Percentiles rank a stretch among this genome's conserved stretches.
Evolutionary conservation across 225 moss, liverwort and hornwort genomes (phyloP).

Genomic region (Asterella californica): DNA sequence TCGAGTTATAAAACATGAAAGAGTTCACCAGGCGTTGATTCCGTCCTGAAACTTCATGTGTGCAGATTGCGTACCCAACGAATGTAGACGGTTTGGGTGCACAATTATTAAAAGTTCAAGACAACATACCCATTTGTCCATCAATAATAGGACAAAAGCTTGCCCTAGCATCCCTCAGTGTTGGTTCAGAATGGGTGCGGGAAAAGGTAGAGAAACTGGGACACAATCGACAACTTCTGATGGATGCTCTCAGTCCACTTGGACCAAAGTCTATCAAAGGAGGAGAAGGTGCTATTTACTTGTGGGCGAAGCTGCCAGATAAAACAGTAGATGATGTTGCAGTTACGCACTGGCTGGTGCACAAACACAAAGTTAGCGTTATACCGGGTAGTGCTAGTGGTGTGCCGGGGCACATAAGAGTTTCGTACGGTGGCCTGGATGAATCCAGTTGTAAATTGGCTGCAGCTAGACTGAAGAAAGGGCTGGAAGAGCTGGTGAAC

Average conservation of each 20-base stretch:
- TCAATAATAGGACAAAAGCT: constrained; percentile 86
- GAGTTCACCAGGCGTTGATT: not conserved
- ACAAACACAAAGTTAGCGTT: constrained; percentile 75
- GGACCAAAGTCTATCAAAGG: constrained; percentile 80
- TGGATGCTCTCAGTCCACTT: constrained; percentile 64
- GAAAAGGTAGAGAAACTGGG: constrained; percentile 59
- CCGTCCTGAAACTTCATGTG: not conserved
- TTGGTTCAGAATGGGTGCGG: constrained; percentile 75
- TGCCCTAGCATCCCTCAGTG: constrained; percentile 68
- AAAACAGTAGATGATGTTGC: constrained; percentile 64
- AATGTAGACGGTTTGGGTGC: constrained; percentile 66
- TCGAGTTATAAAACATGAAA: not conserved
- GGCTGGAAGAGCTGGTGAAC: constrained; percentile 69
- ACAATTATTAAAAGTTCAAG: constrained; percentile 93
- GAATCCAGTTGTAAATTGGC: constrained; percentile 51
- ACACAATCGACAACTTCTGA: constrained; percentile 51
- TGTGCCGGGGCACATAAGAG: constrained; percentile 68
- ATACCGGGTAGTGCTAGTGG: constrained; percentile 98
- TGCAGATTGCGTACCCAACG: constrained; percentile 94
- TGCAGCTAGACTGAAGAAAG: constrained; percentile 53
- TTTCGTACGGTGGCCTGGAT: constrained; percentile 76
- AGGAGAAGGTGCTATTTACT: constrained; percentile 94
- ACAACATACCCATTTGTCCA: constrained; percentile 96
- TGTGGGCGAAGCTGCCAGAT: constrained; percentile 81
- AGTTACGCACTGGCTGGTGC: constrained; percentile 70